These are phyloP conservation scores for Apophysomyces sp. DNA, from an alignment of 371 early-diverging fungal genomes.

Conservation along the genomic window DNA sequence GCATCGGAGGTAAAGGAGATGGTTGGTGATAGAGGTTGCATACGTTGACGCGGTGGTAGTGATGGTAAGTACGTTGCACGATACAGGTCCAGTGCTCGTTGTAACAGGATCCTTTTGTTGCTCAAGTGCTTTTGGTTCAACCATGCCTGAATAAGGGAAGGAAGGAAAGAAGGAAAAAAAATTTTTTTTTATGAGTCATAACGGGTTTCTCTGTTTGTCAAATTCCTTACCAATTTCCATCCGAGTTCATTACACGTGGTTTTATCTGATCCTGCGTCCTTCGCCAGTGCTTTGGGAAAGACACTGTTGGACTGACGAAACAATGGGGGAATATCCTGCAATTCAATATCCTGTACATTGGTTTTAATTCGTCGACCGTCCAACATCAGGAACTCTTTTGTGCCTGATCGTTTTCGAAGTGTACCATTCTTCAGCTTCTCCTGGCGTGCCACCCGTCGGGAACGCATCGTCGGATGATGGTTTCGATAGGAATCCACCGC, in stretches of 20 bases:
- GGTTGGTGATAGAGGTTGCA: constrained; percentile 22
- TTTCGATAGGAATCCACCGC: constrained; percentile 94
- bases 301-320: constrained; percentile 43
- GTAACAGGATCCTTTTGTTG: constrained; percentile 45
- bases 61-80: constrained; percentile 46
- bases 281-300: constrained; percentile 37
- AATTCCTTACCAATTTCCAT: constrained; percentile 47
- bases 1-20: background rate
- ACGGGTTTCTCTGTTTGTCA: background rate
- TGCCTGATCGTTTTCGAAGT: constrained; percentile 30
- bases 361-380: constrained; percentile 40
- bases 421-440: constrained; percentile 64
- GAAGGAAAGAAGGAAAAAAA: constrained; percentile 2
- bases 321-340: constrained; percentile 40
- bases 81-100: constrained; percentile 48
- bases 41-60: constrained; percentile 40
- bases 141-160: constrained; percentile 38
- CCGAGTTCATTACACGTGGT: constrained; percentile 48
- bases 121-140: constrained; percentile 45
- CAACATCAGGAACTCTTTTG: constrained; percentile 8
- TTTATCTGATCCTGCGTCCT: constrained; percentile 31
- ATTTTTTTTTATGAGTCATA: constrained; percentile 1
- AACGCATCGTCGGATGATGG: constrained; percentile 74
- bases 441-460: constrained; percentile 75
- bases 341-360: constrained; percentile 37